Conservation (phyloP, 768 basidiomycete genomes). For the Lyophyllum shimeji region DNA sequence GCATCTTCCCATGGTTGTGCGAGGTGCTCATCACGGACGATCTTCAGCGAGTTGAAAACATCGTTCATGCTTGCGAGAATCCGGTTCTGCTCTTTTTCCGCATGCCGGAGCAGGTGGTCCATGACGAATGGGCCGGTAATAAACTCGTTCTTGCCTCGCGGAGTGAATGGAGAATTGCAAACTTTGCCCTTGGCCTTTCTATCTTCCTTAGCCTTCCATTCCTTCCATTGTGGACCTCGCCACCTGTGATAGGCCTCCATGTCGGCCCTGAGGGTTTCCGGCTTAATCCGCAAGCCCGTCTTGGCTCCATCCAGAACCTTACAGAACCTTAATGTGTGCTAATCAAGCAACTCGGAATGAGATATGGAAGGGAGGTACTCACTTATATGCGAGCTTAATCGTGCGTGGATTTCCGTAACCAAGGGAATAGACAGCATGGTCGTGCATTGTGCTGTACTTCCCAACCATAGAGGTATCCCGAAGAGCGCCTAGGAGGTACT, state of each 20-base stretch:
- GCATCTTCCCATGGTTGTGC: slow-evolving; percentile 37
- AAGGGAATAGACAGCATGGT: slow-evolving; percentile 47
- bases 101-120: slow-evolving; percentile 22
- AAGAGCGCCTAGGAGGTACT: slow-evolving; percentile 50
- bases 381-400: slow-evolving; percentile 54
- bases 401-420: slow-evolving; percentile 55
- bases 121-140: slow-evolving; percentile 27
- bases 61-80: slow-evolving; percentile 19
- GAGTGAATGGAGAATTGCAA: slow-evolving; percentile 11
- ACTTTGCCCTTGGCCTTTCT: neutral
- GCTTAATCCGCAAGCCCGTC: slow-evolving; percentile 49
- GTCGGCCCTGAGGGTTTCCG: slow-evolving; percentile 30
- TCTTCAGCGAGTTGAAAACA: slow-evolving; percentile 17
- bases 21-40: slow-evolving; percentile 22
- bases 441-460: slow-evolving; percentile 55
- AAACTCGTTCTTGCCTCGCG: slow-evolving; percentile 11
- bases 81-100: slow-evolving; percentile 10
- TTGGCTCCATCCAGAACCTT: slow-evolving; percentile 61
- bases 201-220: slow-evolving; percentile 5
- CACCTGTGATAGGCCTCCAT: slow-evolving; percentile 16
- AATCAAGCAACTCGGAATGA: neutral
- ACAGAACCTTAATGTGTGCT: slow-evolving; percentile 36
- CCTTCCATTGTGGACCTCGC: slow-evolving; percentile 23
- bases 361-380: neutral
- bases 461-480: slow-evolving; percentile 47